Conservation (phyloP, 75 land plant species). For the Cunninghamia lanceolata region DNA sequence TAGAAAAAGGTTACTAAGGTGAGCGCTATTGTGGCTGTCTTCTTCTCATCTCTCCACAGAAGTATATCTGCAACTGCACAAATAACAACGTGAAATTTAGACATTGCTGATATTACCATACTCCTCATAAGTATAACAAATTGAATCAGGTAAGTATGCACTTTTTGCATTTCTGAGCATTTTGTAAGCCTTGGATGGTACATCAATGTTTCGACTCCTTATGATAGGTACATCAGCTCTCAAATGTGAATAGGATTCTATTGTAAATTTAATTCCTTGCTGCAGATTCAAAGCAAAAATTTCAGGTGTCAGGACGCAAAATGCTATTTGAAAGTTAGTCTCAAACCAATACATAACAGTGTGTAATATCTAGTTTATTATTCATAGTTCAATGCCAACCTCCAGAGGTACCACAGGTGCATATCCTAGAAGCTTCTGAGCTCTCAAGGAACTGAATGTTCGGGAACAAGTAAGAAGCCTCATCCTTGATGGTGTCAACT, state of each 20-base stretch:
- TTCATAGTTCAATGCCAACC: slow-evolving; percentile 25
- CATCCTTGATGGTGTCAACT: slow-evolving; percentile 80
- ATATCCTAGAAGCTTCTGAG: slow-evolving; percentile 75
- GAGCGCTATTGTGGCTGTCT: slow-evolving; percentile 37
- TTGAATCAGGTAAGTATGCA: slow-evolving; percentile 17
- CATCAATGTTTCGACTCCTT: slow-evolving; percentile 18
- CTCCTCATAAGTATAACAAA: slow-evolving; percentile 21
- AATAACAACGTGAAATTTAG: neutral
- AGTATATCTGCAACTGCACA: slow-evolving; percentile 75
- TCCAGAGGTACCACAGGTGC: slow-evolving; percentile 69
- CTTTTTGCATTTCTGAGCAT: slow-evolving; percentile 62
- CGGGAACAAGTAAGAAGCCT: slow-evolving; percentile 64
- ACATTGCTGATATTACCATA: neutral
- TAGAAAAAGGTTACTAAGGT: slow-evolving; percentile 38
- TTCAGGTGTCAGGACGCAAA: neutral
- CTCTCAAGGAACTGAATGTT: slow-evolving; percentile 79
- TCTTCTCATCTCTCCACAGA: slow-evolving; percentile 78
- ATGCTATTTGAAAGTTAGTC: neutral
- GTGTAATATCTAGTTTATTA: neutral
- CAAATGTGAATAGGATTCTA: slow-evolving; percentile 68
- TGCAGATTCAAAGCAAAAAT: slow-evolving; percentile 22
- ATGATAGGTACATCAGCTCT: slow-evolving; percentile 38
- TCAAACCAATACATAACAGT: neutral
- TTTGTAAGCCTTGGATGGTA: slow-evolving; percentile 56
- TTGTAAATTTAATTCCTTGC: slow-evolving; percentile 75